These are phyloP conservation scores for Aspergillus sergii DNA, from an alignment of 2,329 filamentous ascomycete species.

Conservation along the genomic window DNA sequence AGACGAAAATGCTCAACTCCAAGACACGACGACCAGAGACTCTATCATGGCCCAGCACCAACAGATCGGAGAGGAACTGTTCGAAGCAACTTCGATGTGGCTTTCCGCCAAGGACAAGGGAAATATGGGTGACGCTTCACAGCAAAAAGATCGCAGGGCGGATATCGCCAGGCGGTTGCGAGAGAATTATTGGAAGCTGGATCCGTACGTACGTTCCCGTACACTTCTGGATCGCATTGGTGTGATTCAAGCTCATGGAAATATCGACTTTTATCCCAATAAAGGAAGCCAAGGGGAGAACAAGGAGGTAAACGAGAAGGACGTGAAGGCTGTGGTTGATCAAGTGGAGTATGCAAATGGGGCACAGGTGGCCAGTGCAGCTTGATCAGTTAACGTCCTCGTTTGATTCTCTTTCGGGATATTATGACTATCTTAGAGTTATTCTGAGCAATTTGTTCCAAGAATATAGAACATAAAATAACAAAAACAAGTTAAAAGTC, in stretches of 20 bases:
- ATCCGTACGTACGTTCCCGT: background rate
- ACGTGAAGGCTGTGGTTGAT: background rate
- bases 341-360: background rate
- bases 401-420: background rate
- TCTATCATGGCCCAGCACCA: slow-evolving; percentile 64
- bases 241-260: background rate
- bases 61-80: slow-evolving; percentile 68
- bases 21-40: slow-evolving; percentile 63
- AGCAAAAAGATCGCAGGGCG: background rate
- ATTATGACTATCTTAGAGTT: background rate
- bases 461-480: background rate
- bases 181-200: background rate
- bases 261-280: background rate
- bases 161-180: background rate
- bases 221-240: background rate
- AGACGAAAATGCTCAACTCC: slow-evolving; percentile 75
- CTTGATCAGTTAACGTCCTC: background rate
- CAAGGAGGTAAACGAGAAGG: background rate
- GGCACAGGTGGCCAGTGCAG: background rate
- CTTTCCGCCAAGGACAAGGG: slow-evolving; percentile 48
- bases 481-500: too few species aligned
- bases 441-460: background rate
- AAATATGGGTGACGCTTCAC: background rate
- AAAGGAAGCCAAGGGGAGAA: background rate
- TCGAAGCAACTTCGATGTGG: slow-evolving; percentile 75